Conservation (phyloP, 129 eudicot genomes). For the Logfia minima region DNA sequence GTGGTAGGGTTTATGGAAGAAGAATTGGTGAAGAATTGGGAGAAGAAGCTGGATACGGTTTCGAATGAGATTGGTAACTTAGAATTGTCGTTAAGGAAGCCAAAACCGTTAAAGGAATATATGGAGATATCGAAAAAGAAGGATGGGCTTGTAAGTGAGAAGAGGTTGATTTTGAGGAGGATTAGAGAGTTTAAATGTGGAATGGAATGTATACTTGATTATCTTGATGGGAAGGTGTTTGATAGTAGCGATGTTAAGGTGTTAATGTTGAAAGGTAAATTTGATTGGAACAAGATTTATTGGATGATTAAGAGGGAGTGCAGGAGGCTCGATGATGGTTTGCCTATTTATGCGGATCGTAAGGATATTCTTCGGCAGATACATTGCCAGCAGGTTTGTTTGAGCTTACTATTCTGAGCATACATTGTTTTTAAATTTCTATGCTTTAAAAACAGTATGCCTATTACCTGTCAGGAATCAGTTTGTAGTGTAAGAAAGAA, state of each 20-base stretch:
- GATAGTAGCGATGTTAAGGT: slow-evolving; percentile 36
- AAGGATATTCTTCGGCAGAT: slow-evolving; percentile 48
- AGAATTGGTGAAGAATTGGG: slow-evolving; percentile 48
- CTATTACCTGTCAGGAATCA: not conserved
- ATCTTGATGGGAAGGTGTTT: slow-evolving; percentile 44
- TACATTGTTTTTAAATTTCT: not conserved
- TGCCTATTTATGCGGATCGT: slow-evolving; percentile 77
- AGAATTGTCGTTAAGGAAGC: slow-evolving; percentile 15
- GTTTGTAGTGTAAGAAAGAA: not conserved
- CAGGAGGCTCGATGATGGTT: slow-evolving; percentile 63
- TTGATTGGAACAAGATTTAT: slow-evolving; percentile 60
- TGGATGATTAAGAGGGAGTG: slow-evolving; percentile 71
- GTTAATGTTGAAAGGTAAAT: slow-evolving; percentile 35
- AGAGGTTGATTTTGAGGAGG: slow-evolving; percentile 37
- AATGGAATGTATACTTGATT: slow-evolving; percentile 46
- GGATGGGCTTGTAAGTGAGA: slow-evolving; percentile 44
- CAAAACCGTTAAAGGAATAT: not conserved
- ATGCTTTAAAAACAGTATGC: not conserved
- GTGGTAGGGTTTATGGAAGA: slow-evolving; percentile 40
- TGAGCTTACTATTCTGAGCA: too few species aligned
- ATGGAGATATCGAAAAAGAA: slow-evolving; percentile 37
- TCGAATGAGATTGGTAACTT: slow-evolving; percentile 38
- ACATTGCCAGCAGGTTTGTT: slow-evolving; percentile 55
- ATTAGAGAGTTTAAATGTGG: slow-evolving; percentile 54
- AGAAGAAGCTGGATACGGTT: slow-evolving; percentile 30